Percentiles rank a stretch among this genome's conserved stretches.
Conservation (phyloP, 192 early-diverging fungal species). For the Backusella australiensis region DNA sequence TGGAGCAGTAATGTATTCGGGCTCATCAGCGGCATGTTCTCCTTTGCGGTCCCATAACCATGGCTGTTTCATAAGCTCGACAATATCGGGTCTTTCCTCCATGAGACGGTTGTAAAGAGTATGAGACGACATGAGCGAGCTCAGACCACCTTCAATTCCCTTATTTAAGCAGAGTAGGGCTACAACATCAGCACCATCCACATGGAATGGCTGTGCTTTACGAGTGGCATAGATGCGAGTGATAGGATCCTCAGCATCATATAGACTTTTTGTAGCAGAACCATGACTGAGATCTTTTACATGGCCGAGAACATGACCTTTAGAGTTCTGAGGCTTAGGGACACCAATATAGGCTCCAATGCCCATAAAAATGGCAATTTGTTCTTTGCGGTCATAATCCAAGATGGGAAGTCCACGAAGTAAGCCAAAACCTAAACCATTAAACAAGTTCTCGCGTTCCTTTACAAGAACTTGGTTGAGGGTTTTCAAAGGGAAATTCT, state of each 20-base stretch:
- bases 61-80: conserved; percentile 21
- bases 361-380: conserved; percentile 35
- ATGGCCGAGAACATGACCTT: conserved; percentile 36
- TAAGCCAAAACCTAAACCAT: conserved; percentile 26
- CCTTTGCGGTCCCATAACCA: conserved; percentile 42
- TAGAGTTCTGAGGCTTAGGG: conserved; percentile 31
- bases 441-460: conserved; percentile 18
- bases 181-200: conserved; percentile 37
- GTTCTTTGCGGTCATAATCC: conserved; percentile 23
- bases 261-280: conserved; percentile 25
- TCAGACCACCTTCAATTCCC: conserved; percentile 30
- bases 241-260: conserved; percentile 27
- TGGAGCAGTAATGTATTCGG: conserved; percentile 15
- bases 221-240: conserved; percentile 39
- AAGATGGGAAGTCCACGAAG: conserved; percentile 27
- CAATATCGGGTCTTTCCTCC: conserved; percentile 29
- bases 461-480: conserved; percentile 18
- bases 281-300: conserved; percentile 33
- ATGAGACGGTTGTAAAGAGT: conserved; percentile 36
- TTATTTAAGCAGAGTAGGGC: conserved; percentile 29
- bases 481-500: conserved; percentile 20
- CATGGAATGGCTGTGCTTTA: conserved; percentile 42
- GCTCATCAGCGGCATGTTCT: conserved; percentile 23
- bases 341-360: conserved; percentile 38
- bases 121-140: conserved; percentile 37